Percentiles rank a stretch among this genome's conserved stretches.
Conservation (phyloP, 202 grass and related monocot species). For the Musa balbisiana region DNA sequence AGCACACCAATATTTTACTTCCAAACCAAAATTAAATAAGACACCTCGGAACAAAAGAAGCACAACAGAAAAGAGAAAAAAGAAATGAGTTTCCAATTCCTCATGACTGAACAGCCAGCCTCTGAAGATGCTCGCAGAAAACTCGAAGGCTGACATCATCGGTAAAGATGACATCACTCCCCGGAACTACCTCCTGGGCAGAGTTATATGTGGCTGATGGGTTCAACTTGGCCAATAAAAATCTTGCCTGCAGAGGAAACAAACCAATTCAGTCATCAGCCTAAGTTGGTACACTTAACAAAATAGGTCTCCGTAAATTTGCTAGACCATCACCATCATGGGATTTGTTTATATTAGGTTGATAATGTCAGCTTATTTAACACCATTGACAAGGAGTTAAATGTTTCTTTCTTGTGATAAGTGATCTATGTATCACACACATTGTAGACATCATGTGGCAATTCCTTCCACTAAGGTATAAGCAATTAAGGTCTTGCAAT, state of each 20-base stretch:
- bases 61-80: too few species aligned
- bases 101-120: slow-evolving; percentile 92
- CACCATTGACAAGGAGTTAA: background rate
- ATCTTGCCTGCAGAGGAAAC: slow-evolving; percentile 64
- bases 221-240: slow-evolving; percentile 94
- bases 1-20: background rate
- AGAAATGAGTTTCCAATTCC: background rate
- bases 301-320: background rate
- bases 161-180: slow-evolving; percentile 93
- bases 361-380: background rate
- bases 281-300: background rate
- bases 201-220: slow-evolving; percentile 93
- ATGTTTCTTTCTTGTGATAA: background rate
- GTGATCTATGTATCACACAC: background rate
- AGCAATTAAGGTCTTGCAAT: background rate
- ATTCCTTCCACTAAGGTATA: slow-evolving; percentile 4
- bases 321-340: background rate
- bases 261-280: slow-evolving; percentile 4
- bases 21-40: background rate
- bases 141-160: slow-evolving; percentile 99
- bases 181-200: slow-evolving; percentile 60
- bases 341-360: background rate
- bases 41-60: background rate
- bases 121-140: slow-evolving; percentile 98
- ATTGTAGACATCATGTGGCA: background rate